phyloP scores from a whole-genome alignment of 148 eudicot species.

The Persicaria tinctoria region DNA sequence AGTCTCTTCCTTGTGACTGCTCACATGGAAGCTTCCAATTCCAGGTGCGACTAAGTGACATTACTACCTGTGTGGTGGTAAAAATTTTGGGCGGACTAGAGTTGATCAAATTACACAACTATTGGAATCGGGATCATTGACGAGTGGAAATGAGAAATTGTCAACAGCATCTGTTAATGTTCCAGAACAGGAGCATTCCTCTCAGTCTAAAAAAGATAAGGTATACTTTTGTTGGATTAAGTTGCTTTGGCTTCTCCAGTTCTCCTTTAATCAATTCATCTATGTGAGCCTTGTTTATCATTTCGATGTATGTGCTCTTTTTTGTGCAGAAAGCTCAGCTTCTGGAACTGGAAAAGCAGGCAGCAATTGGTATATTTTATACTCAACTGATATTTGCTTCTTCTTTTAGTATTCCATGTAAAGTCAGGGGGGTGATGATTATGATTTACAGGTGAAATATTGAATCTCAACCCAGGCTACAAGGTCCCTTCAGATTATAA shows the following conservation, averaged over 20 bases:
- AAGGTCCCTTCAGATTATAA: slow-evolving; percentile 75
- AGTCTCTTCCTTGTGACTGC: slow-evolving; percentile 46
- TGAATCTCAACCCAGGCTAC: slow-evolving; percentile 73
- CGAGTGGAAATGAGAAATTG: slow-evolving; percentile 29
- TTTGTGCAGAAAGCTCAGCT: slow-evolving; percentile 39
- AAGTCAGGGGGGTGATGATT: slow-evolving; percentile 6
- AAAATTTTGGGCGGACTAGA: slow-evolving; percentile 84
- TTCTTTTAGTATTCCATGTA: neutral
- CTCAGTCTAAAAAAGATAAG: slow-evolving; percentile 27
- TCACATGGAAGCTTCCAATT: slow-evolving; percentile 47
- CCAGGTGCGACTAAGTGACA: slow-evolving; percentile 60
- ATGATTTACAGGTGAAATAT: slow-evolving; percentile 66
- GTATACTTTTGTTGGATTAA: slow-evolving; percentile 20
- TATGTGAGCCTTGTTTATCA: neutral
- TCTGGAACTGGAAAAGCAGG: slow-evolving; percentile 81
- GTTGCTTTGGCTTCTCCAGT: neutral
- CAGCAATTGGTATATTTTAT: slow-evolving; percentile 58
- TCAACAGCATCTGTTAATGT: slow-evolving; percentile 19
- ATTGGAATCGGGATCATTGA: slow-evolving; percentile 42
- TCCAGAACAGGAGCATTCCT: slow-evolving; percentile 26
- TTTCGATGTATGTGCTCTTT: neutral
- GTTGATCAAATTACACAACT: slow-evolving; percentile 75
- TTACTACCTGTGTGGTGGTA: slow-evolving; percentile 60
- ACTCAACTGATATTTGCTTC: neutral
- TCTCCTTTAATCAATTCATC: neutral